phyloP scores from a whole-genome alignment of 352 stramenopile species.

The Phytophthora colocasiae region DNA sequence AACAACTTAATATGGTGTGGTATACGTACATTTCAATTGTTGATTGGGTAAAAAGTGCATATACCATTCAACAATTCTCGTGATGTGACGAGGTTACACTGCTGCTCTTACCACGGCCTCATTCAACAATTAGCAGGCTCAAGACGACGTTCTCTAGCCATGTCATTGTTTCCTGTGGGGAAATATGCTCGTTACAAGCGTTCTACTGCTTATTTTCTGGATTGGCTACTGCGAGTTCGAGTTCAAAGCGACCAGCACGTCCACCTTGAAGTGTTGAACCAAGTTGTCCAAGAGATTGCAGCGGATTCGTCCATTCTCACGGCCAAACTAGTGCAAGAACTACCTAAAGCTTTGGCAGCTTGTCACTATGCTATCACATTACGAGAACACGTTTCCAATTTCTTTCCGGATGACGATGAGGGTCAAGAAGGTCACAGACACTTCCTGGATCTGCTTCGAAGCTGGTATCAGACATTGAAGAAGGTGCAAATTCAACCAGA shows the following conservation, averaged over 20 bases:
- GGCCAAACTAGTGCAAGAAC: constrained; percentile 2
- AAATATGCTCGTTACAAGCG: constrained; percentile 22
- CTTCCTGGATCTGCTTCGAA: constrained; percentile 10
- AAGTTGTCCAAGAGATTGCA: constrained; percentile 15
- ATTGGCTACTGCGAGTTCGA: constrained; percentile 7
- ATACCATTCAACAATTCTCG: too few relatives aligned
- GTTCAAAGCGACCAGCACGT: background rate
- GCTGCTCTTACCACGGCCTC: background rate
- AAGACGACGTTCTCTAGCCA: background rate
- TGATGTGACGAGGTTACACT: too few relatives aligned
- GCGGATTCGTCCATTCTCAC: constrained; percentile 8
- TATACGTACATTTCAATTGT: too few relatives aligned
- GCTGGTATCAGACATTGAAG: constrained; percentile 2
- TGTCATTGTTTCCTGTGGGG: constrained; percentile 7
- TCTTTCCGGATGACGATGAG: constrained; percentile 19
- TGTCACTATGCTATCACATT: constrained; percentile 30
- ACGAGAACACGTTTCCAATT: constrained; percentile 17
- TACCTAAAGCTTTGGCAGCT: constrained; percentile 25
- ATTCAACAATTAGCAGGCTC: background rate
- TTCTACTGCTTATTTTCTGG: constrained; percentile 7
- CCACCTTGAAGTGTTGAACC: background rate
- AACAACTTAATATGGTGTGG: constrained; percentile 3
- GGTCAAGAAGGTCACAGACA: constrained; percentile 4
- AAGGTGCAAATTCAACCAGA: background rate
- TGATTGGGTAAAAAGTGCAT: too few relatives aligned